Conservation (phyloP, 2,329 filamentous ascomycete species). For the Pyricularia sp. region DNA sequence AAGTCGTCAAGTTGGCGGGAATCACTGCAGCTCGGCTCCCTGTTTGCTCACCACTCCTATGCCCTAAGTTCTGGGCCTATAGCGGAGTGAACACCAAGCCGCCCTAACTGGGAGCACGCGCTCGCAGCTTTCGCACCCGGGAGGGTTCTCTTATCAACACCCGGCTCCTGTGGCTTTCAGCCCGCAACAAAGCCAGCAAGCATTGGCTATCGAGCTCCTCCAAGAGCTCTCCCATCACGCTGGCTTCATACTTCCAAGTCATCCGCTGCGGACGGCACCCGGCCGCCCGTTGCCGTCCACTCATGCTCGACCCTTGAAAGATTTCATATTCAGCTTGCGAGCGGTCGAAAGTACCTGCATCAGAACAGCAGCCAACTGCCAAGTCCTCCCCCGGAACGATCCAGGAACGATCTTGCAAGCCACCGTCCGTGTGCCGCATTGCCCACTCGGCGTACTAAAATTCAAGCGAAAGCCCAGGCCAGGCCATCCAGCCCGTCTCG, state of each 20-base stretch:
- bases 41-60: conserved; percentile 80
- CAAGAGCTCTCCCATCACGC: conserved; percentile 2
- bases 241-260: conserved; percentile 3
- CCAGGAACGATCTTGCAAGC: neutral
- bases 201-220: neutral
- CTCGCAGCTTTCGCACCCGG: neutral
- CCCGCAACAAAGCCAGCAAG: neutral
- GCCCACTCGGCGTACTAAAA: neutral
- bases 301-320: conserved; percentile 2
- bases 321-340: neutral
- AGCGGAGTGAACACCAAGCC: conserved; percentile 95
- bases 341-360: conserved; percentile 3
- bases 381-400: neutral
- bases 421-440: neutral
- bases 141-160: neutral
- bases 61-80: conserved; percentile 89
- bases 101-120: conserved; percentile 63
- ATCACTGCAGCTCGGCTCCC: conserved; percentile 52
- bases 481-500: neutral
- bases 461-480: neutral
- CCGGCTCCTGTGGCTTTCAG: neutral
- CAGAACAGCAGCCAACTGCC: neutral
- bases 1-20: conserved; percentile 28
- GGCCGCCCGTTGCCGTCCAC: conserved; percentile 7
- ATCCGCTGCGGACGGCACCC: conserved; percentile 6